phyloP scores from a whole-genome alignment of 805 yeast genomes.

The Brettanomyces custersianus region DNA sequence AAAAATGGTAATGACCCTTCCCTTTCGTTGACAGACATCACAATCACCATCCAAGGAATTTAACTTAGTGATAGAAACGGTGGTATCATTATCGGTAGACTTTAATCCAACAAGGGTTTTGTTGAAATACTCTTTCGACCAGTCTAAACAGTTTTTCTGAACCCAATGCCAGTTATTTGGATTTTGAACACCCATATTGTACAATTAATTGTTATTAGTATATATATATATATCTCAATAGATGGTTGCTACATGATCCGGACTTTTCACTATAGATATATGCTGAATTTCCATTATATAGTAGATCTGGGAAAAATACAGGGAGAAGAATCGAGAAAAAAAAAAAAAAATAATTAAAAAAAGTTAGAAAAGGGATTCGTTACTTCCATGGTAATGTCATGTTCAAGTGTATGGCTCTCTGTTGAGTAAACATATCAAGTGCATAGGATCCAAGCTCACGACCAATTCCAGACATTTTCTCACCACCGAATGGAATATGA shows the following conservation, averaged over 20 bases:
- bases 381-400: slow-evolving; percentile 19
- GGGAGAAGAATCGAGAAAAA: too few species aligned
- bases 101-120: slow-evolving; percentile 46
- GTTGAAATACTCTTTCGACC: slow-evolving; percentile 76
- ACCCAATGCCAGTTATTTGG: slow-evolving; percentile 99
- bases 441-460: slow-evolving; percentile 64
- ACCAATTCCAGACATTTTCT: slow-evolving; percentile 57
- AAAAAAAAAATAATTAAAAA: too few species aligned
- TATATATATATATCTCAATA: too few species aligned
- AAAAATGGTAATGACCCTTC: slow-evolving; percentile 86
- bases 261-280: too few species aligned
- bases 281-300: neutral
- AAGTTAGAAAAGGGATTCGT: neutral
- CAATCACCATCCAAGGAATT: slow-evolving; percentile 85
- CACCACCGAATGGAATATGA: slow-evolving; percentile 62
- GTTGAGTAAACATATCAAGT: slow-evolving; percentile 51
- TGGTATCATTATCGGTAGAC: slow-evolving; percentile 24
- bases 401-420: slow-evolving; percentile 66
- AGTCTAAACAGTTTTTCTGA: slow-evolving; percentile 88
- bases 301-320: neutral
- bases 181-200: slow-evolving; percentile 80
- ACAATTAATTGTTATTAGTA: neutral
- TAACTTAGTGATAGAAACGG: slow-evolving; percentile 33
- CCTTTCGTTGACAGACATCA: slow-evolving; percentile 94
- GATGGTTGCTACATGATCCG: too few species aligned